Conservation (phyloP, 176 grass and related monocot genomes). For the Puccinellia tenuiflora region DNA sequence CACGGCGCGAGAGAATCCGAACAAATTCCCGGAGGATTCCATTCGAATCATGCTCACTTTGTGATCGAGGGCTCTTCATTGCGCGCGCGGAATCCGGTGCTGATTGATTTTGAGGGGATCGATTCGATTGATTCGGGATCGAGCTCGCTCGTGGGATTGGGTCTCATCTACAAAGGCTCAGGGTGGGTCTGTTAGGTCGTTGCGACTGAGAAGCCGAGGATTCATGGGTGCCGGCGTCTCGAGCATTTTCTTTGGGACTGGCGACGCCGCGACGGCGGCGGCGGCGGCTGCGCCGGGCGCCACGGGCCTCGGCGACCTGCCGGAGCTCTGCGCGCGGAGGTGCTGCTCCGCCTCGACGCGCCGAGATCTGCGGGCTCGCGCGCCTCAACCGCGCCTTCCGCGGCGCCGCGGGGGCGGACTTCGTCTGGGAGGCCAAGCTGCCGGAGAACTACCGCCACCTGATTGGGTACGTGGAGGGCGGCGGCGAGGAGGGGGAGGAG, state of each 20-base stretch:
- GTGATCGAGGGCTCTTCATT: neutral
- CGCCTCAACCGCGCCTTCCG: constrained; percentile 64
- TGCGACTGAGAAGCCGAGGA: constrained; percentile 34
- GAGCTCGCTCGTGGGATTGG: neutral
- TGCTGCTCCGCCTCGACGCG: constrained; percentile 68
- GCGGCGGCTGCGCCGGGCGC: constrained; percentile 14
- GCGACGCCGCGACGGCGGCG: constrained; percentile 5
- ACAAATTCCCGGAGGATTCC: constrained; percentile 9
- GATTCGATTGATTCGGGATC: neutral
- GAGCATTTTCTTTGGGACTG: constrained; percentile 37
- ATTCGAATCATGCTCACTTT: neutral
- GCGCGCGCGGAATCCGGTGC: neutral
- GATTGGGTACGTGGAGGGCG: constrained; percentile 44
- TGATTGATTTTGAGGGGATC: neutral
- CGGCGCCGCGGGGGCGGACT: constrained; percentile 66
- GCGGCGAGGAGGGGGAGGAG: constrained; percentile 17
- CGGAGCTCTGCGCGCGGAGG: constrained; percentile 71
- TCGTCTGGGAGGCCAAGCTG: constrained; percentile 90
- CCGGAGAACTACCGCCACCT: constrained; percentile 73
- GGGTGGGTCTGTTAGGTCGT: neutral
- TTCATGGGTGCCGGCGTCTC: constrained; percentile 75
- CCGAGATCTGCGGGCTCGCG: constrained; percentile 71
- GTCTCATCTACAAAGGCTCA: neutral
- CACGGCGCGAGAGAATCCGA: neutral
- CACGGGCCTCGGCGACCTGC: constrained; percentile 67